Conservation (phyloP, 345 rosid genomes). For the Eucalyptus curtisii region DNA sequence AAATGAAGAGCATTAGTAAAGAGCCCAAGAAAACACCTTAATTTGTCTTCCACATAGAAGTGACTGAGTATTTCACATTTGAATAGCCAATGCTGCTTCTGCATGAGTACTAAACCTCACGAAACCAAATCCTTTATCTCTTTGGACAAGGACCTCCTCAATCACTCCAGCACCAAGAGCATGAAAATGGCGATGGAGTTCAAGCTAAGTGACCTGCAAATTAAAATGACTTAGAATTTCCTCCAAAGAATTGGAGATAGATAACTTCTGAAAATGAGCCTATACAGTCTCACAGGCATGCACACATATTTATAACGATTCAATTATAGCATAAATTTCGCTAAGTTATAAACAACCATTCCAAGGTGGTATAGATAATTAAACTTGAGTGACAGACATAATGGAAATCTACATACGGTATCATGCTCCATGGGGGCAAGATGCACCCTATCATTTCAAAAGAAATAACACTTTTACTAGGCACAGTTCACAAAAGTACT, state of each 20-base stretch:
- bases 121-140: constrained; percentile 94
- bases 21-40: constrained; percentile 32
- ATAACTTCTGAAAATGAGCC: background rate
- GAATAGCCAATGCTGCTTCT: constrained; percentile 91
- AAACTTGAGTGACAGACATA: background rate
- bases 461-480: background rate
- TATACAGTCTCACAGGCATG: accelerated
- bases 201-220: constrained; percentile 71
- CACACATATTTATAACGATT: accelerated
- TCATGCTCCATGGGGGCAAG: background rate
- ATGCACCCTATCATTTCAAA: background rate
- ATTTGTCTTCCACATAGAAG: constrained; percentile 71
- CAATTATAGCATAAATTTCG: background rate
- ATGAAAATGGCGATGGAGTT: constrained; percentile 89
- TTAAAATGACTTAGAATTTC: background rate
- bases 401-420: background rate
- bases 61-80: constrained; percentile 77
- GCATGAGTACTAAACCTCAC: constrained; percentile 79
- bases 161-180: constrained; percentile 82
- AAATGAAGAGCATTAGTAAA: background rate
- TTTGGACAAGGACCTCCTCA: constrained; percentile 88
- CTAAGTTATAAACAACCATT: background rate
- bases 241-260: background rate
- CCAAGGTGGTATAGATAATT: background rate
- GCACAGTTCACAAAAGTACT: background rate